Base-by-base conservation (phyloP, 1,284 basidiomycete species). In the Mycena citricolor region DNA sequence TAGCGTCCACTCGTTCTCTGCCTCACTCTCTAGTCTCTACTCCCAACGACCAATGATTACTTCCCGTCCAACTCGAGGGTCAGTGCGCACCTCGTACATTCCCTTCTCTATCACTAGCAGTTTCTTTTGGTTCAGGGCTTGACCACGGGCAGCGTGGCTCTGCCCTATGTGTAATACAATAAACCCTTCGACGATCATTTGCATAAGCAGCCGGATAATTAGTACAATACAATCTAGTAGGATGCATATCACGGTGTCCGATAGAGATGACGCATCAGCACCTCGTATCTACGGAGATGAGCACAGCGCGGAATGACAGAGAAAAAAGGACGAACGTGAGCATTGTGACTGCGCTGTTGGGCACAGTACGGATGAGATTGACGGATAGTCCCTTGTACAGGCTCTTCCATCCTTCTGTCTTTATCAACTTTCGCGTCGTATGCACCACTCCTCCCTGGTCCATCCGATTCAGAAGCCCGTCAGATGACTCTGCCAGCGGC, bases 311-410 rank as follows among this genome's bases (percentile, higher is more conserved):
- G 26, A 16, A 14, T 17, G 24, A 51, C 12, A 40, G 31, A n/a
- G 30, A 23, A 16, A 6, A 22, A 22, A 14, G 17, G 1, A 85
- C 91, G 67, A 70, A 95, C 89, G 93, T 91, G 62, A 97, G 69
- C 79, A 97, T 87, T 23, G 94, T 97, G 52, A 97, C 87, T 2
- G 92, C 93, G 57, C 87, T 91, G 61, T 91, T 93, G 13, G 94
- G 94, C 47, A 97, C 93, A 2, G 94, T 97, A 49, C 94, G 75
- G 32, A 95, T 68, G 22, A 97, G 76, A 68, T 97, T 97, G 54
- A 97, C 82, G 26, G 88, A 90, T 45, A 97, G 66, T 5, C 94
- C 94, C 53, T 86, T 85, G 68, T 97, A 97, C 42, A 97, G 76
- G 20, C 87, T 89, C 32, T 74, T 74, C 83, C 90, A 90, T 10